Conservation (phyloP, 2,329 filamentous ascomycete species). For the Penicillium decumbens region DNA sequence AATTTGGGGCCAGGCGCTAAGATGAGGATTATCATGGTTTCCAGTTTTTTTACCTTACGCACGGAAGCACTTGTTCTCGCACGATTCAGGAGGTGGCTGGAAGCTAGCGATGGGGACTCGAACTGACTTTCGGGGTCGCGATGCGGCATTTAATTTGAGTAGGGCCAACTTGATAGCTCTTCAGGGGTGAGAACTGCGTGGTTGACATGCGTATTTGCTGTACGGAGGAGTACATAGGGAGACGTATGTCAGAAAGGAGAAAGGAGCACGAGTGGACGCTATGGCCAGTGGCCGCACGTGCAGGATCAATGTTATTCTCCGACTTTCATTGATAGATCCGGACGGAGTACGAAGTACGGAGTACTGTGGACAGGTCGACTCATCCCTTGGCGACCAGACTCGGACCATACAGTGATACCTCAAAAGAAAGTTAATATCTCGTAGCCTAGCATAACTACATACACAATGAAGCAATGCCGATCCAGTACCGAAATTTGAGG, state of each 20-base stretch:
- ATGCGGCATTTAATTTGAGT: constrained; percentile 7
- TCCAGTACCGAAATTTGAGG: not conserved
- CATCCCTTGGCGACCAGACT: not conserved
- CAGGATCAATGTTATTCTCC: not conserved
- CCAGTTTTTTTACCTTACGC: not conserved
- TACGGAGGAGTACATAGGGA: not conserved
- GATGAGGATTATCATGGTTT: not conserved
- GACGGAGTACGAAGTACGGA: no score
- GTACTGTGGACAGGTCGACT: not conserved
- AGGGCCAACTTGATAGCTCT: constrained; percentile 11
- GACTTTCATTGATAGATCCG: not conserved
- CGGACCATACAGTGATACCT: not conserved
- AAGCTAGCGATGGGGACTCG: not conserved
- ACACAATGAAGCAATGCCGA: not conserved
- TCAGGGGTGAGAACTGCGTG: constrained; percentile 1
- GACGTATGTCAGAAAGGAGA: no score
- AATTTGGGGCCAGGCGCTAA: not conserved
- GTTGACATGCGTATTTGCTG: not conserved
- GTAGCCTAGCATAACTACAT: not conserved
- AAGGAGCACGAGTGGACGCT: not conserved
- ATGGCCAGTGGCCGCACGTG: not conserved
- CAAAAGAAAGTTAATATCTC: constrained; percentile 1
- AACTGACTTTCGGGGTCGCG: not conserved
- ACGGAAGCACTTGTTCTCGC: not conserved
- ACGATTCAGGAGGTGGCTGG: not conserved